Evolutionary conservation across 1,284 basidiomycete species (phyloP).

Genomic region (Serendipita sp.): DNA sequence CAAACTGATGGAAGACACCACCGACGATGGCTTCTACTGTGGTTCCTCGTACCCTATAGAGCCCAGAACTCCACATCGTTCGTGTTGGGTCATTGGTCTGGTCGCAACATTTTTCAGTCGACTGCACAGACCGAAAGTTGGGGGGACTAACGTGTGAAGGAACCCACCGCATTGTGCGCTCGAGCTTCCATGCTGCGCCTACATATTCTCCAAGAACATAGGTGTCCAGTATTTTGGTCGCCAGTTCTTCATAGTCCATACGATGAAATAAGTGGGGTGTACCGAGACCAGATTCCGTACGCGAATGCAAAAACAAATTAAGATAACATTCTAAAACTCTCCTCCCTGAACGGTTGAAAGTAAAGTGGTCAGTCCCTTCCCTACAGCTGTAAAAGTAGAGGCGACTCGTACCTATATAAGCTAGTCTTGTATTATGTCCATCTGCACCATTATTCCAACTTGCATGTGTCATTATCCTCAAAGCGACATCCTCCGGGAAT

Average conservation of each 20-base stretch:
- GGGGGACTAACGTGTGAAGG: constrained; percentile 26
- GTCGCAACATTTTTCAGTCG: constrained; percentile 13
- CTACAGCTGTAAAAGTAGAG: constrained; percentile 11
- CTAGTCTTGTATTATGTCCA: constrained; percentile 54
- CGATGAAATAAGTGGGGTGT: constrained; percentile 25
- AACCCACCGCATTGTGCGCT: constrained; percentile 53
- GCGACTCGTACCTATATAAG: constrained; percentile 47
- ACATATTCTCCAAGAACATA: constrained; percentile 56
- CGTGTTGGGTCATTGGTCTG: constrained; percentile 11
- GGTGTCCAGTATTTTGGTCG: constrained; percentile 43
- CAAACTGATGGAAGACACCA: constrained; percentile 63
- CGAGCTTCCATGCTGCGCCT: constrained; percentile 56
- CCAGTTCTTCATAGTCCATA: constrained; percentile 39
- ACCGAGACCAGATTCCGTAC: constrained; percentile 21
- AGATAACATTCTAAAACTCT: constrained; percentile 60
- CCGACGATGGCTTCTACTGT: constrained; percentile 63
- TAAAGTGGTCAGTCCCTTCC: neutral
- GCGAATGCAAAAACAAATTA: constrained; percentile 50
- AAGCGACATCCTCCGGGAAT: constrained; percentile 54
- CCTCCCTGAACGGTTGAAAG: constrained; percentile 34
- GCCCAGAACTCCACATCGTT: constrained; percentile 33
- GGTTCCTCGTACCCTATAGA: constrained; percentile 65
- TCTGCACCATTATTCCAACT: constrained; percentile 27
- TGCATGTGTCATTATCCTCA: constrained; percentile 57
- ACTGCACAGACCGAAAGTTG: neutral